phyloP scores from a whole-genome alignment of 495 filamentous ascomycete species.

The Halenospora varia region DNA sequence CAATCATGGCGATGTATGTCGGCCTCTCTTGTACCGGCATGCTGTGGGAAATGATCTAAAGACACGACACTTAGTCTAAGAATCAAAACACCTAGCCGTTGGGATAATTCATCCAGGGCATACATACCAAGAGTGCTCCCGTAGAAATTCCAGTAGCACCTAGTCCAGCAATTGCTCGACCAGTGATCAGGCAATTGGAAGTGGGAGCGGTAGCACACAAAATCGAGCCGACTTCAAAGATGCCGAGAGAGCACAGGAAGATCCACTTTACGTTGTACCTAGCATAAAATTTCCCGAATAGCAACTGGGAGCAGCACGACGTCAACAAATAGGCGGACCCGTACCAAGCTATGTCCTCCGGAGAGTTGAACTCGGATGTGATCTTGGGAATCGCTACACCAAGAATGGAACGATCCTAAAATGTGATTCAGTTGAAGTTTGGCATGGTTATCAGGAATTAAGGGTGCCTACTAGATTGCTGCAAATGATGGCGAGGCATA shows the following conservation, averaged over 20 bases:
- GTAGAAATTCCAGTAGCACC: slow-evolving; percentile 35
- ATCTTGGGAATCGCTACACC: slow-evolving; percentile 44
- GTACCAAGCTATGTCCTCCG: slow-evolving; percentile 24
- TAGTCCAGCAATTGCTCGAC: slow-evolving; percentile 52
- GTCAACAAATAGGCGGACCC: slow-evolving; percentile 62
- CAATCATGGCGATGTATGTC: slow-evolving; percentile 55
- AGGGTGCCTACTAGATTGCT: no score
- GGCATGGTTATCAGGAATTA: no score
- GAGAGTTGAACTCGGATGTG: slow-evolving; percentile 37
- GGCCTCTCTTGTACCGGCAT: slow-evolving; percentile 69
- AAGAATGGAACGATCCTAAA: slow-evolving; percentile 35
- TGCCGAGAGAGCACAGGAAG: slow-evolving; percentile 22
- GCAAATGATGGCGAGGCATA: no score
- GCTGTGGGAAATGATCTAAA: slow-evolving; percentile 61
- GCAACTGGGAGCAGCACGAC: slow-evolving; percentile 52
- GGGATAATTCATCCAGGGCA: not conserved
- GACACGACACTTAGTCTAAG: not conserved
- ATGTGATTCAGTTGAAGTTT: no score
- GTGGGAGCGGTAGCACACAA: slow-evolving; percentile 53
- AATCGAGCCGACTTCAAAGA: slow-evolving; percentile 50
- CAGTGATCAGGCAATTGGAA: slow-evolving; percentile 49
- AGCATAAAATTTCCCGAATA: slow-evolving; percentile 27
- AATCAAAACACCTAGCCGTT: not conserved
- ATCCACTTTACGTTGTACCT: slow-evolving; percentile 36
- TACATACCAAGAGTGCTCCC: slow-evolving; percentile 16